Base-by-base conservation (phyloP, 202 grass and related monocot species). In the Cymbopogon flexuosus region DNA sequence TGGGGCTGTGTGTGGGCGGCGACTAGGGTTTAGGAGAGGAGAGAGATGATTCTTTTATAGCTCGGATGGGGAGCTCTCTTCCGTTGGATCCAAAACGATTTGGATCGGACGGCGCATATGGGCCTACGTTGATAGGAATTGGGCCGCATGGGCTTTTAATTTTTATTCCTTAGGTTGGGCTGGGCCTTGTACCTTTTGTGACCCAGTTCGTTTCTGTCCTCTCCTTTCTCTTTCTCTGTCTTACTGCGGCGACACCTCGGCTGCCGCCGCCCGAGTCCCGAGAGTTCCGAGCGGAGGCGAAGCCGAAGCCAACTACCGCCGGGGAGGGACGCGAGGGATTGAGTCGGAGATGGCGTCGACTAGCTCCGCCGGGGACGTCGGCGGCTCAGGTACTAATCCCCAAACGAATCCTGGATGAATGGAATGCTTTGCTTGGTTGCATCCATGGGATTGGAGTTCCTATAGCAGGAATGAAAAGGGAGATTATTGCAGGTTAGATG, bases 381-480 rank as follows among this genome's bases (percentile, higher is more conserved):
- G 62, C 6, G 31, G 11, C 35, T 68, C 86, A 88, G 86, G 86
- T 88, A 88, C 41, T 6, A 19, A 52, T 0, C 47, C 62, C 73
- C 10, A 21, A 56, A 68, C 39, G 2, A 42, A 62, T 52, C 40
- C 58, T 68, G 8, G 18, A 10, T 10, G 5, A 29, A 10, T 31
- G 45, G 45, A 14, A 37, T 60, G 60, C 61, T 88, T 73, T 31
- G 21, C 22, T 62, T 33, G 68, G 61, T 74, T 73, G 45, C 35
- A 1, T 42, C 10, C 5, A 39, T 27, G 46, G 64, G 77, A 58
- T 58, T 79, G 19, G 77, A 54, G 2, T 56, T 58, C 34, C 47
- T 34, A 7, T 1, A 37, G 6, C 5, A 2, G 0, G 18, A 8
- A 46, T 3, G 3, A 9, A 8, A 9, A 27, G 29, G 22, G 73